Conservation (phyloP, 495 filamentous ascomycete genomes). For the Aspergillus ellipticus region DNA sequence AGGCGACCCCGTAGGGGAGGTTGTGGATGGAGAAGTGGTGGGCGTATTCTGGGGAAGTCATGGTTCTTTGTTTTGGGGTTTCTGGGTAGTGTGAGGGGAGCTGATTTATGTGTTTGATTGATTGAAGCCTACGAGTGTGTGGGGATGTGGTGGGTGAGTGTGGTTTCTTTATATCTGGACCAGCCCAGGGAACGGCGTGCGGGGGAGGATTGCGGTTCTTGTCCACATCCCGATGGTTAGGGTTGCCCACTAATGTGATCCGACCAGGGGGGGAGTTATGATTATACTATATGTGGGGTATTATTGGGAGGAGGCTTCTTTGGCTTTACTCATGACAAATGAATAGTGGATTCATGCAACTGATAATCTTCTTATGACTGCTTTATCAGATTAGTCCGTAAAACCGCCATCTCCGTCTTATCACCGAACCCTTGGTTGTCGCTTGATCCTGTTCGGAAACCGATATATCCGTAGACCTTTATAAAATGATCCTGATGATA, state of each 20-base stretch:
- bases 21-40: slow-evolving; percentile 58
- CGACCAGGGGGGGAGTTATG: no score
- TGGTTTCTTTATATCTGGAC: not conserved
- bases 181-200: not conserved
- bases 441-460: not conserved
- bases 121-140: no score
- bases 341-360: no score
- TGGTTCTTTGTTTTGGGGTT: slow-evolving; percentile 3
- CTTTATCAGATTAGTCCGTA: no score
- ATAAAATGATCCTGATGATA: no score
- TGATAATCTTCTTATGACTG: no score
- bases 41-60: slow-evolving; percentile 24
- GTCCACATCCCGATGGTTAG: slow-evolving; percentile 17
- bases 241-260: not conserved
- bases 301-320: no score
- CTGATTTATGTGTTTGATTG: no score
- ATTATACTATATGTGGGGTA: no score
- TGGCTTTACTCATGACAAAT: not conserved
- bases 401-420: not conserved
- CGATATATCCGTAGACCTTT: no score
- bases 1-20: slow-evolving; percentile 81
- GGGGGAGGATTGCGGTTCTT: not conserved
- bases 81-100: not conserved
- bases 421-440: not conserved
- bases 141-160: not conserved